Evolutionary conservation across 78 protist genomes (phyloP).

Genomic region (Blattamonas nauphoetae): DNA sequence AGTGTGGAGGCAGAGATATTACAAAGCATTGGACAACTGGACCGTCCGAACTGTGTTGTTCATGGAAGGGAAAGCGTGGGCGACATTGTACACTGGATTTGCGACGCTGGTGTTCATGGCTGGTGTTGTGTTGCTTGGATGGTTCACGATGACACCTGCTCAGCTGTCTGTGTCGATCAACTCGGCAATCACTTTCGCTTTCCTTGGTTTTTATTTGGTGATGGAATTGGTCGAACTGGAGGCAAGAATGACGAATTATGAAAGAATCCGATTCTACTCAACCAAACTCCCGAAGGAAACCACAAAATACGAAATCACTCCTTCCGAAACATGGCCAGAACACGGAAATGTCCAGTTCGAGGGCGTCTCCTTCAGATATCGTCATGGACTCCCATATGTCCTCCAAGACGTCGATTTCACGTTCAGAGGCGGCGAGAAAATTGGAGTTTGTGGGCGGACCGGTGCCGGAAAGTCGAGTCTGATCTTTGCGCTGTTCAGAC

Average conservation of each 20-base stretch:
- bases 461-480: constrained; percentile 36
- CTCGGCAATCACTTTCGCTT: neutral
- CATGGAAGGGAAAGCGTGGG: neutral
- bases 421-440: neutral
- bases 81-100: neutral
- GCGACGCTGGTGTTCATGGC: neutral
- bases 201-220: too few species aligned
- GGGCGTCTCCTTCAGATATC: neutral
- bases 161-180: neutral
- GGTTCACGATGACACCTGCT: neutral
- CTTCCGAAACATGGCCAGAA: neutral
- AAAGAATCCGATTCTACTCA: neutral
- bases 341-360: constrained; percentile 1
- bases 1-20: neutral
- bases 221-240: too few species aligned
- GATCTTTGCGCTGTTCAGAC: too few species aligned
- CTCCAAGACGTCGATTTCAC: neutral
- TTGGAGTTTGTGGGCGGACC: constrained; percentile 32
- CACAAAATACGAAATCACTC: neutral
- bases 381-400: neutral
- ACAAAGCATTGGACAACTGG: neutral
- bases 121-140: neutral
- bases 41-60: neutral
- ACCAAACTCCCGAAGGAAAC: neutral
- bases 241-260: neutral